Evolutionary conservation across 1,284 basidiomycete genomes (phyloP).

Genomic region (Agaricales sp.): DNA sequence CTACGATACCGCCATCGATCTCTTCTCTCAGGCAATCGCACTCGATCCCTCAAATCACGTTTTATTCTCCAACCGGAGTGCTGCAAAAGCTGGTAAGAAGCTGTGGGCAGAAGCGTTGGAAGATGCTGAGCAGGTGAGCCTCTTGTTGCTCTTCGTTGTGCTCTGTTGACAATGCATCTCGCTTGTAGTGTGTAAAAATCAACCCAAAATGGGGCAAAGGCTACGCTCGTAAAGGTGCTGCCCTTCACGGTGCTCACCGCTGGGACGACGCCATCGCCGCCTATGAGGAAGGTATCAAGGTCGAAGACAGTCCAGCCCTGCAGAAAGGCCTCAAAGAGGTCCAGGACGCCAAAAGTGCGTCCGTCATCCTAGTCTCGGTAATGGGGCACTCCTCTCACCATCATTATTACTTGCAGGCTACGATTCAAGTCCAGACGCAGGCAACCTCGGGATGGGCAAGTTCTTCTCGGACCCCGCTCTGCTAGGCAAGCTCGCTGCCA

Average conservation of each 20-base stretch:
- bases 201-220: conserved; percentile 88
- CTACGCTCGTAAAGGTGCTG: conserved; percentile 88
- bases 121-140: conserved; percentile 82
- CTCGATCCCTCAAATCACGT: conserved; percentile 82
- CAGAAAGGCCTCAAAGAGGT: conserved; percentile 87
- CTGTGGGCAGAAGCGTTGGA: conserved; percentile 71
- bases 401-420: no score
- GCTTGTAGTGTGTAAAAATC: conserved; percentile 57
- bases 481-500: conserved; percentile 73
- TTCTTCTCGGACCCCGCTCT: conserved; percentile 84
- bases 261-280: conserved; percentile 80
- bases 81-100: conserved; percentile 79
- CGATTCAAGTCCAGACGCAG: conserved; percentile 29
- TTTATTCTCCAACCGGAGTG: conserved; percentile 89
- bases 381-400: conserved; percentile 11
- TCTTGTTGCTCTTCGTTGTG: conserved; percentile 2
- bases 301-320: conserved; percentile 74
- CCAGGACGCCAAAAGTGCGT: conserved; percentile 63
- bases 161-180: conserved; percentile 8
- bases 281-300: conserved; percentile 73
- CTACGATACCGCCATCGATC: conserved; percentile 80
- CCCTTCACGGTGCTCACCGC: conserved; percentile 76
- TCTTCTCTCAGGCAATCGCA: conserved; percentile 83
- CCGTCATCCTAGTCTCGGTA: conserved; percentile 4
- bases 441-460: conserved; percentile 50